Percentiles rank a stretch among this genome's conserved stretches.
phyloP scores from a whole-genome alignment of 1,139 yeast genomes.

The Geotrichum klebahnii region DNA sequence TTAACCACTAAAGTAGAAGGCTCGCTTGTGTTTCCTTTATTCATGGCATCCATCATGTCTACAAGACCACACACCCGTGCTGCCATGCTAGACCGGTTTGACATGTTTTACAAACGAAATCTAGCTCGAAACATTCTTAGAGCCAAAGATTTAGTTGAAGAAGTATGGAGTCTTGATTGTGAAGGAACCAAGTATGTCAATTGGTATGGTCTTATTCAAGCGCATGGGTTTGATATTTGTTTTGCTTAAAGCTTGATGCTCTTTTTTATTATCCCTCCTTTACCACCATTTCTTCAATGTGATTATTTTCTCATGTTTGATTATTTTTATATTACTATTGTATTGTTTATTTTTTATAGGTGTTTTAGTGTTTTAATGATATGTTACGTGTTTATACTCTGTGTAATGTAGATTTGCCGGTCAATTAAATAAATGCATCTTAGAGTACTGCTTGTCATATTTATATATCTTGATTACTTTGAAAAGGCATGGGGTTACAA shows the following conservation, averaged over 20 bases:
- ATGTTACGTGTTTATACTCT: no score
- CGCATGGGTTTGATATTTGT: slow-evolving; percentile 72
- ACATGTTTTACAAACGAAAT: slow-evolving; percentile 55
- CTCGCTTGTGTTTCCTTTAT: slow-evolving; percentile 68
- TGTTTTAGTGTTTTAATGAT: background rate
- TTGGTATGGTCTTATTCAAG: slow-evolving; percentile 64
- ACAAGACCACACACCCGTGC: slow-evolving; percentile 45
- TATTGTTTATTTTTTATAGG: background rate
- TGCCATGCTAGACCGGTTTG: slow-evolving; percentile 52
- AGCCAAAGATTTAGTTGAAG: slow-evolving; percentile 56
- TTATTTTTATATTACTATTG: background rate
- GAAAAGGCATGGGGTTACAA: no score
- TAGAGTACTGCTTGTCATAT: no score
- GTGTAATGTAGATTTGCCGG: no score
- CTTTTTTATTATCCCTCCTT: background rate
- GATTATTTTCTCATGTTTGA: no score
- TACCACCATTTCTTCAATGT: background rate
- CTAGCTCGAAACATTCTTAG: slow-evolving; percentile 65
- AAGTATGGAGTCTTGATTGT: slow-evolving; percentile 52
- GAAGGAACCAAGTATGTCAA: slow-evolving; percentile 51
- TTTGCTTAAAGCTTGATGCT: slow-evolving; percentile 63
- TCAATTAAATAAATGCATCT: no score
- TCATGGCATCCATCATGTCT: slow-evolving; percentile 71
- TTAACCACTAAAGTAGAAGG: slow-evolving; percentile 68
- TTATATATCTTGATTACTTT: no score